Evolutionary conservation across 2,329 filamentous ascomycete species (phyloP).

Genomic region (Niveomyces coronatus): DNA sequence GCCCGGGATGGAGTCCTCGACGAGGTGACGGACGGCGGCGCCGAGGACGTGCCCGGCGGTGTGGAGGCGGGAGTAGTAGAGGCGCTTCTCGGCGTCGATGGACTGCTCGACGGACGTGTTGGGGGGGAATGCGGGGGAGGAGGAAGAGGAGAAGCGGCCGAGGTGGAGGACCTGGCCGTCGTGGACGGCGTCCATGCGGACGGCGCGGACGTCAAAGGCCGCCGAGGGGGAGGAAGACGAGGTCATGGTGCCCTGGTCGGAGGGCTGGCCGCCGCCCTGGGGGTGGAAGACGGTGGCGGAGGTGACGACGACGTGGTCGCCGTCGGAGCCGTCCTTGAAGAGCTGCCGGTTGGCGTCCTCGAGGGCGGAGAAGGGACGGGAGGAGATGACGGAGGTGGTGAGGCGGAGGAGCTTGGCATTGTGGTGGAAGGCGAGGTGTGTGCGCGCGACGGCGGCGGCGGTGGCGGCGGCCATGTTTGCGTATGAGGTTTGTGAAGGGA

Average conservation of each 20-base stretch:
- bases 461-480: no score
- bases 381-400: slow-evolving; percentile 32
- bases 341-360: slow-evolving; percentile 41
- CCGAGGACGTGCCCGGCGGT: slow-evolving; percentile 67
- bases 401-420: slow-evolving; percentile 33
- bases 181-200: slow-evolving; percentile 41
- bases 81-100: slow-evolving; percentile 50
- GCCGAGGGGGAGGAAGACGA: slow-evolving; percentile 1
- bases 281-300: slow-evolving; percentile 63
- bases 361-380: slow-evolving; percentile 39
- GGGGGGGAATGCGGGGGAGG: slow-evolving; percentile 12
- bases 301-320: slow-evolving; percentile 49
- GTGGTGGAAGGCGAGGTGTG: slow-evolving; percentile 34
- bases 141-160: slow-evolving; percentile 38
- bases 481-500: no score
- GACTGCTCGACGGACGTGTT: slow-evolving; percentile 41
- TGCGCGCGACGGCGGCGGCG: slow-evolving; percentile 19
- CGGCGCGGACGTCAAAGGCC: slow-evolving; percentile 43
- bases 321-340: slow-evolving; percentile 44
- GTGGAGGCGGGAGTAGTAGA: slow-evolving; percentile 57
- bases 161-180: slow-evolving; percentile 54
- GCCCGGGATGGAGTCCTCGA: slow-evolving; percentile 37
- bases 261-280: slow-evolving; percentile 65
- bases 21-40: slow-evolving; percentile 50
- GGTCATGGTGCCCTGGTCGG: slow-evolving; percentile 51